Evolutionary conservation across 352 stramenopile genomes (phyloP).

Genomic region (Phytophthora tentaculata): DNA sequence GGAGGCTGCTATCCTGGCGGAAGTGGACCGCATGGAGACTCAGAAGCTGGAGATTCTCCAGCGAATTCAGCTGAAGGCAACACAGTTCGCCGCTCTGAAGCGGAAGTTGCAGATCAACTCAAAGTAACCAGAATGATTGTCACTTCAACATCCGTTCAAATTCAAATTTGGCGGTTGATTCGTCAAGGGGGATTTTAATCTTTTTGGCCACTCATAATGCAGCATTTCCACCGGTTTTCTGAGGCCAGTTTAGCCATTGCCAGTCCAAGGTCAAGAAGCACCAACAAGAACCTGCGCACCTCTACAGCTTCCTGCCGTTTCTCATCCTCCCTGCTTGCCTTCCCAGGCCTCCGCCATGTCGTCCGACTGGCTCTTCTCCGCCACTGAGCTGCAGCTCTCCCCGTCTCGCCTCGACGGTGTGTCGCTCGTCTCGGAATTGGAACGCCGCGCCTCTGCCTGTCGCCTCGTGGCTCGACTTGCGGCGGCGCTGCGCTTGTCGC

Average conservation of each 20-base stretch:
- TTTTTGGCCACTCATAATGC: constrained; percentile 6
- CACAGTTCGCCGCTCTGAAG: constrained; percentile 17
- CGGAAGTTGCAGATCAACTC: constrained; percentile 9
- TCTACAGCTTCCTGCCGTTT: constrained; percentile 2
- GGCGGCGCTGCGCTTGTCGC: constrained; percentile 36
- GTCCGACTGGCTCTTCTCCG: constrained; percentile 49
- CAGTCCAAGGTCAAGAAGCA: constrained; percentile 6
- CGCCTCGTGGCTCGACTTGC: constrained; percentile 43
- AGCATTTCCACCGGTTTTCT: constrained; percentile 8
- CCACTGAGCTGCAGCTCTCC: constrained; percentile 35
- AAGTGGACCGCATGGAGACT: constrained; percentile 45
- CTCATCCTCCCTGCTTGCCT: background rate
- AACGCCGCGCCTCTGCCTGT: constrained; percentile 37
- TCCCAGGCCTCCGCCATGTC: constrained; percentile 24
- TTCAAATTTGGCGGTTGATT: constrained; percentile 17
- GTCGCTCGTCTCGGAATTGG: constrained; percentile 33
- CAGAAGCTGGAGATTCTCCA: constrained; percentile 43
- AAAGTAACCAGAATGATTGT: background rate
- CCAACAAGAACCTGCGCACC: background rate
- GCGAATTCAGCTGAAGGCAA: constrained; percentile 53
- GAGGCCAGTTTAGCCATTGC: constrained; percentile 24
- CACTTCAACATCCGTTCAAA: constrained; percentile 7
- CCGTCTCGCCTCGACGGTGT: constrained; percentile 44
- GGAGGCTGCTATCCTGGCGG: constrained; percentile 38
- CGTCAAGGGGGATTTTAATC: background rate